Evolutionary conservation across 768 basidiomycete species (phyloP).

Genomic region (Ephemerocybe angulata): DNA sequence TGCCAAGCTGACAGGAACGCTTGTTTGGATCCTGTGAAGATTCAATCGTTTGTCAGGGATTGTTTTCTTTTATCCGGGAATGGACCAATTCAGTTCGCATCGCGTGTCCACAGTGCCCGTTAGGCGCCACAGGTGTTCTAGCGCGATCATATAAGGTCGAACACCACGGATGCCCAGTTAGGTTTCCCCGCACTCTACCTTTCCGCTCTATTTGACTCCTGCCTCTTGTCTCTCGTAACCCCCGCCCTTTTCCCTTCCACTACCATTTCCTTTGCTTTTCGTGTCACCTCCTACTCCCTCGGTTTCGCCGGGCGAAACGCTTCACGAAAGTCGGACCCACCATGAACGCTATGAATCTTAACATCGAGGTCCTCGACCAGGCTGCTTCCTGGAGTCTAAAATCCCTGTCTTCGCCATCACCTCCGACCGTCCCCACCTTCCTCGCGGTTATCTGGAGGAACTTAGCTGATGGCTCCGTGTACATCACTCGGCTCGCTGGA

Average conservation of each 20-base stretch:
- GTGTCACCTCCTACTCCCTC: not conserved
- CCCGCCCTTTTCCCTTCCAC: not conserved
- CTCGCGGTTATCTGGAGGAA: constrained; percentile 10
- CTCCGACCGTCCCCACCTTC: constrained; percentile 5
- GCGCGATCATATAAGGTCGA: constrained; percentile 4
- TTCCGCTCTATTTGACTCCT: not conserved
- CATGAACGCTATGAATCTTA: not conserved
- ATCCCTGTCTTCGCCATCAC: constrained; percentile 1
- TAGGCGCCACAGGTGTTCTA: constrained; percentile 3
- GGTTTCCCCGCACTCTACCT: constrained; percentile 1
- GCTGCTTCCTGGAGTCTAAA: constrained; percentile 10
- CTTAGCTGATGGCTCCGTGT: not conserved
- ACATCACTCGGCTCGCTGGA: constrained; percentile 5
- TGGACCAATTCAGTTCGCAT: not conserved
- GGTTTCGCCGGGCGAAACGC: no score
- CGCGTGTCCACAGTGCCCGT: constrained; percentile 2
- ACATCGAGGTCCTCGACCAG: constrained; percentile 7
- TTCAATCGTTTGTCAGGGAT: not conserved
- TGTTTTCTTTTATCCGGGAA: not conserved
- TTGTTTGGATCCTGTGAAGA: not conserved
- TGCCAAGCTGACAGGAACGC: not conserved
- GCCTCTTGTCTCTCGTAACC: not conserved
- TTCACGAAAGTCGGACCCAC: not conserved
- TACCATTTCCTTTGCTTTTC: not conserved
- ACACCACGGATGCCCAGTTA: constrained; percentile 1